Conservation (phyloP, 768 basidiomycete genomes). For the Obba rivulosa region DNA sequence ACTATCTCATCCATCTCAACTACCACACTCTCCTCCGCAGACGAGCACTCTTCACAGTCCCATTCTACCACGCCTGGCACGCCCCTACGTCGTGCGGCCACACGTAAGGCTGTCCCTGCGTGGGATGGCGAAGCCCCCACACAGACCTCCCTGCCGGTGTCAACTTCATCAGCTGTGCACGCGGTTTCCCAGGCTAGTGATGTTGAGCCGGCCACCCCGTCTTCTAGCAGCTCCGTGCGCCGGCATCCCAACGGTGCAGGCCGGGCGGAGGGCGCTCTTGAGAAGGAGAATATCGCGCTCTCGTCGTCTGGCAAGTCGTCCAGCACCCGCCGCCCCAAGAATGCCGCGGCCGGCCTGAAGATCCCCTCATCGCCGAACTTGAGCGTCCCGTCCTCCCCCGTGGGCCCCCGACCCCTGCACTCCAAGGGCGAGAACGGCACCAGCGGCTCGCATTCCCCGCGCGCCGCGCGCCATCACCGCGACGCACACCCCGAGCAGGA, state of each 20-base stretch:
- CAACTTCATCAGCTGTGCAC: too few relatives aligned
- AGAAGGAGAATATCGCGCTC: neutral
- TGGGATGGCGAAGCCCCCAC: constrained; percentile 3
- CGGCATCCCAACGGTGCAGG: neutral
- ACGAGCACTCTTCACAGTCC: neutral
- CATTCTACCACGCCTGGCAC: neutral
- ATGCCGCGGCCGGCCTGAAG: too few relatives aligned
- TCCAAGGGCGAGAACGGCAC: constrained; percentile 13
- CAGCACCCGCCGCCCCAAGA: too few relatives aligned
- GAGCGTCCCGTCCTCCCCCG: too few relatives aligned
- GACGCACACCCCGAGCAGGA: constrained; percentile 4
- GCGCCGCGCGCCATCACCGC: too few relatives aligned
- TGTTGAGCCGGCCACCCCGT: constrained; percentile 3
- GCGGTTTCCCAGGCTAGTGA: too few relatives aligned
- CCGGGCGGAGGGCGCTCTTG: neutral
- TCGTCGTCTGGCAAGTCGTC: too few relatives aligned
- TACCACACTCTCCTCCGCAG: constrained; percentile 11
- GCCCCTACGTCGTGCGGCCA: constrained; percentile 13
- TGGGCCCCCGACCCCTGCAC: neutral
- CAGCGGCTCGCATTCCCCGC: constrained; percentile 8
- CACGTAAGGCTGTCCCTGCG: constrained; percentile 20
- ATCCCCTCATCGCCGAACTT: too few relatives aligned
- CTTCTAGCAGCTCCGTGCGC: neutral
- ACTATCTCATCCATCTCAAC: constrained; percentile 4
- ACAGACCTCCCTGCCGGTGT: too few relatives aligned